phyloP scores from a whole-genome alignment of 495 filamentous ascomycete species.

The Aspergillus ostianus region DNA sequence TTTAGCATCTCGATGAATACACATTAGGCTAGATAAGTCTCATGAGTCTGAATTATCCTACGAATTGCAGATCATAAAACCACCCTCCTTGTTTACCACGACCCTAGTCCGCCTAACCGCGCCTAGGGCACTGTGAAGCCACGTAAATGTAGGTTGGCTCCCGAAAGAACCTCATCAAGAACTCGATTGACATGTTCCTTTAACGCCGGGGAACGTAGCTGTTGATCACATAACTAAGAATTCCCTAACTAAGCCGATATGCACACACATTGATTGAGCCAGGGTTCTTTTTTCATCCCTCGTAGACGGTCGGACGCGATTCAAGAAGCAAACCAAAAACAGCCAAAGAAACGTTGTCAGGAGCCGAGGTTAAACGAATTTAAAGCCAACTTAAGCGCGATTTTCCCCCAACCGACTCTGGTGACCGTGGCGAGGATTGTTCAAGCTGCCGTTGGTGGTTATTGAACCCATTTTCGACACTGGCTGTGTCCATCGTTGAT shows the following conservation, averaged over 20 bases:
- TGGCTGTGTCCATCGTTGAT: background rate
- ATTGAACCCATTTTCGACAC: background rate
- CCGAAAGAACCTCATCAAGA: too few relatives aligned
- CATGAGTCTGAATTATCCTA: too few relatives aligned
- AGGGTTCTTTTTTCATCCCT: background rate
- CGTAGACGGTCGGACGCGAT: background rate
- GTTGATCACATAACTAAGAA: background rate
- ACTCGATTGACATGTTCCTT: too few relatives aligned
- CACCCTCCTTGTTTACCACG: too few relatives aligned
- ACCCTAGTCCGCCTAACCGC: too few relatives aligned
- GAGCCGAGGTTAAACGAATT: background rate
- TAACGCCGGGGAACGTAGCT: background rate
- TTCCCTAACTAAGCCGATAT: background rate
- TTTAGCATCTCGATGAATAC: background rate
- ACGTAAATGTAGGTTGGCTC: too few relatives aligned
- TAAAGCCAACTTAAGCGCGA: slow-evolving; percentile 23
- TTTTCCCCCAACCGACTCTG: slow-evolving; percentile 1
- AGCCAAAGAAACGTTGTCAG: background rate
- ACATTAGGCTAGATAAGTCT: too few relatives aligned
- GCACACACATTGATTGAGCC: background rate
- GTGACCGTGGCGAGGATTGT: background rate
- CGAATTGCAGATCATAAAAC: too few relatives aligned
- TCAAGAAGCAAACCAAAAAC: background rate
- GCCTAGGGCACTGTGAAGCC: too few relatives aligned
- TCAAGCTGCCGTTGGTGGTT: background rate